Conservation (phyloP, 371 early-diverging fungal genomes). For the Blakeslea trispora region DNA sequence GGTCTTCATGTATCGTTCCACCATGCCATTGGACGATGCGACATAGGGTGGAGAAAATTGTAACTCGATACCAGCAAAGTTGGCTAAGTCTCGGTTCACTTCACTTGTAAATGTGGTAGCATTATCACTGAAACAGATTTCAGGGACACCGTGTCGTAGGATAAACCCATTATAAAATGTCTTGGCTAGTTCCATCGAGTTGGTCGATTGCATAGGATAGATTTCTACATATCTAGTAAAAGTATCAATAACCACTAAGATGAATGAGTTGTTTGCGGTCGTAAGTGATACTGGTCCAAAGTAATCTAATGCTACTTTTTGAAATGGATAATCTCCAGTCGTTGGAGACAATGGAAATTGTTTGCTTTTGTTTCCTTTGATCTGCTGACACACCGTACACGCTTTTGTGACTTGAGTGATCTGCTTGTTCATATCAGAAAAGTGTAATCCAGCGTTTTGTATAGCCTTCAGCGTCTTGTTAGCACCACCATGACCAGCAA, state of each 20-base stretch:
- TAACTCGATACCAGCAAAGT: neutral
- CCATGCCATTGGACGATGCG: constrained; percentile 2
- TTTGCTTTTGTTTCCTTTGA: neutral
- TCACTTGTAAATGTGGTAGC: neutral
- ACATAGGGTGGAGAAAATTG: constrained; percentile 4
- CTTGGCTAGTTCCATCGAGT: neutral
- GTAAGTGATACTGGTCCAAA: neutral
- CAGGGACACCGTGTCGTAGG: neutral
- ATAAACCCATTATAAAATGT: neutral
- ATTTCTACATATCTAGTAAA: neutral
- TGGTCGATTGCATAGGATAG: neutral
- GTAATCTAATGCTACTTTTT: neutral
- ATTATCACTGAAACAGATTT: no score
- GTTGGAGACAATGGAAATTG: neutral
- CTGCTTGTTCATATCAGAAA: neutral
- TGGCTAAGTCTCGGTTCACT: neutral
- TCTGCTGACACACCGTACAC: constrained; percentile 1
- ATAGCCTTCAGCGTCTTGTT: neutral
- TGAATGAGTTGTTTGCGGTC: neutral
- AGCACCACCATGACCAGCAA: neutral
- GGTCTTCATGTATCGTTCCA: constrained; percentile 5
- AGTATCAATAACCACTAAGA: neutral
- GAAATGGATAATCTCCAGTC: neutral
- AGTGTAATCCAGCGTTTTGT: neutral
- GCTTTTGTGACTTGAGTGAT: neutral